Percentiles rank a stretch among this genome's conserved stretches.
phyloP scores from a whole-genome alignment of 805 yeast genomes.

The Hagleromyces aurorensis region DNA sequence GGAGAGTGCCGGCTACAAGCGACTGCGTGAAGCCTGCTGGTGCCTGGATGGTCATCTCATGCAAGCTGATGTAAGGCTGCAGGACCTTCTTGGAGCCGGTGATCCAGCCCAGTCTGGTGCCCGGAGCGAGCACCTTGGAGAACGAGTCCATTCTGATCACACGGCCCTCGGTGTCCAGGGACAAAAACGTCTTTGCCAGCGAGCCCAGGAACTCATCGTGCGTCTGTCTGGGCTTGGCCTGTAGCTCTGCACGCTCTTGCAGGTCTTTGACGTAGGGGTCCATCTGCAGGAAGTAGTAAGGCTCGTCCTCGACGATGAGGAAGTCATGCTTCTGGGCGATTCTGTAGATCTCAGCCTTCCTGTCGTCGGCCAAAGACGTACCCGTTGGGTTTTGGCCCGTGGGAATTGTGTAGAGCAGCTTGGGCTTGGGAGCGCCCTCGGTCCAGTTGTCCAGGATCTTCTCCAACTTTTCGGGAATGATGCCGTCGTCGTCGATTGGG shows the following conservation, averaged over 20 bases:
- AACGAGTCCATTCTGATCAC: slow-evolving; percentile 84
- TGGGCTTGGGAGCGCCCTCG: slow-evolving; percentile 60
- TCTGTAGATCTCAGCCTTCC: slow-evolving; percentile 70
- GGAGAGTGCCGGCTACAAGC: slow-evolving; percentile 58
- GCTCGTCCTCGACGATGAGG: slow-evolving; percentile 89
- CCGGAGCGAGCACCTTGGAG: slow-evolving; percentile 90
- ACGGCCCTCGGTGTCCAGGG: slow-evolving; percentile 79
- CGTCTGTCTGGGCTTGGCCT: slow-evolving; percentile 21
- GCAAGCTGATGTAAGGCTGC: slow-evolving; percentile 60
- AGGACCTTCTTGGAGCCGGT: slow-evolving; percentile 59
- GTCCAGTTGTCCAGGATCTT: slow-evolving; percentile 61
- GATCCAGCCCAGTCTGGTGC: slow-evolving; percentile 83
- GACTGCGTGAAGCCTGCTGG: slow-evolving; percentile 79
- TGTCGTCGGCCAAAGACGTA: slow-evolving; percentile 63
- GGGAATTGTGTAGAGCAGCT: slow-evolving; percentile 79
- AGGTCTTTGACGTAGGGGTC: slow-evolving; percentile 52
- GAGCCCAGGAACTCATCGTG: slow-evolving; percentile 63
- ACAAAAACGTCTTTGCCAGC: slow-evolving; percentile 67
- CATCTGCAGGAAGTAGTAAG: slow-evolving; percentile 95
- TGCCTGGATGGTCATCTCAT: slow-evolving; percentile 75
- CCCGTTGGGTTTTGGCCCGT: slow-evolving; percentile 99
- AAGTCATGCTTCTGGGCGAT: slow-evolving; percentile 82
- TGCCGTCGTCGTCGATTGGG: slow-evolving; percentile 71
- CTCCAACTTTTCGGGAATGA: slow-evolving; percentile 64
- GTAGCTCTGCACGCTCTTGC: slow-evolving; percentile 24